Conservation (phyloP, 2,329 filamentous ascomycete species). For the Pseudogymnoascus sp. region DNA sequence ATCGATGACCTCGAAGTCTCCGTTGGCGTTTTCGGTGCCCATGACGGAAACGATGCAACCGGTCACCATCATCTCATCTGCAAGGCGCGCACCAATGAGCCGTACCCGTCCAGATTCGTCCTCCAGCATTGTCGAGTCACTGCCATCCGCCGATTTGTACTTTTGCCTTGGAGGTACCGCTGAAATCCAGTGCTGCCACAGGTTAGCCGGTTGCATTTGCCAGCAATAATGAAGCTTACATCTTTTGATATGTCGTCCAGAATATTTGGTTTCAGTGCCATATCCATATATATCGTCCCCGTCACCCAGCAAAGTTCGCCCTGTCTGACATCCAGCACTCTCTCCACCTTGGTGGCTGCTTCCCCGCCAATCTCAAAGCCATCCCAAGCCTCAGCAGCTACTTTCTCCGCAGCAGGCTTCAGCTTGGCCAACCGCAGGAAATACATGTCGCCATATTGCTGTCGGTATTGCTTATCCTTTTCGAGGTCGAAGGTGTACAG, state of each 20-base stretch:
- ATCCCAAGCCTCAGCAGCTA: conserved; percentile 69
- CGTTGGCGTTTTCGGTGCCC: conserved; percentile 86
- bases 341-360: conserved; percentile 65
- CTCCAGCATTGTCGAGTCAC: conserved; percentile 75
- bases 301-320: conserved; percentile 92
- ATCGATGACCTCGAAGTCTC: conserved; percentile 88
- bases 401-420: conserved; percentile 71
- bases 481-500: conserved; percentile 68
- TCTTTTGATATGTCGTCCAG: conserved; percentile 92
- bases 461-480: conserved; percentile 68
- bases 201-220: neutral
- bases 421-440: conserved; percentile 83
- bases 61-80: conserved; percentile 69
- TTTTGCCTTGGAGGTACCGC: conserved; percentile 70
- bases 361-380: conserved; percentile 73
- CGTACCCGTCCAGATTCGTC: conserved; percentile 88
- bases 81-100: conserved; percentile 64
- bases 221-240: conserved; percentile 39
- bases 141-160: conserved; percentile 56
- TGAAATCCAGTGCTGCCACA: conserved; percentile 70
- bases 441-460: conserved; percentile 98
- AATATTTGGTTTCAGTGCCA: conserved; percentile 93
- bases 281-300: conserved; percentile 94
- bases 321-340: conserved; percentile 91
- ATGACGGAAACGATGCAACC: conserved; percentile 91